These are phyloP conservation scores for Apiotrichum sp. DNA, from an alignment of 1,284 basidiomycete genomes.

Conservation along the genomic window DNA sequence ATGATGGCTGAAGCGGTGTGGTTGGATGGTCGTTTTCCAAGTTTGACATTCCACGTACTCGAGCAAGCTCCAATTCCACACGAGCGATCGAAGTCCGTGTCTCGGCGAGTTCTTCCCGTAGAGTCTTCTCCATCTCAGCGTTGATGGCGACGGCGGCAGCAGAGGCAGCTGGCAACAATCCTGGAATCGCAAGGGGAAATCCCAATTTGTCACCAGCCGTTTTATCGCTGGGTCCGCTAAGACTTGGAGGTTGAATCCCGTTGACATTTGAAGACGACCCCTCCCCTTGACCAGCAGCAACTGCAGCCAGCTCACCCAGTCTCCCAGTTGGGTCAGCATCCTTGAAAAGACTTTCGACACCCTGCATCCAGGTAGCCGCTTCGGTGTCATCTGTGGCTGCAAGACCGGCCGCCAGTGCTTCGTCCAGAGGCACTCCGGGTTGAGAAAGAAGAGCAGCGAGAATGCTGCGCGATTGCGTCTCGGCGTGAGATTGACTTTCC, in stretches of 20 bases:
- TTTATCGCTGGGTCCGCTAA: too few species aligned
- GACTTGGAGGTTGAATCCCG: neutral
- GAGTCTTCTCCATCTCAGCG: conserved; percentile 35
- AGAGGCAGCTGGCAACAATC: conserved; percentile 5
- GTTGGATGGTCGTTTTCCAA: neutral
- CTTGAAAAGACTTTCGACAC: conserved; percentile 33
- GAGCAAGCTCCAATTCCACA: conserved; percentile 24
- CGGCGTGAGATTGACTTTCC: conserved; percentile 12
- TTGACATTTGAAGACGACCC: neutral
- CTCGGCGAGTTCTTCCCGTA: conserved; percentile 33
- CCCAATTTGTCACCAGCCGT: neutral
- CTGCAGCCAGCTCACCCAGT: conserved; percentile 37
- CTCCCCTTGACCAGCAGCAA: conserved; percentile 29
- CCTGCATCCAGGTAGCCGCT: conserved; percentile 31
- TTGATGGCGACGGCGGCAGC: conserved; percentile 31
- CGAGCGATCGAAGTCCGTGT: conserved; percentile 30
- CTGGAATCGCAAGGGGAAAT: neutral
- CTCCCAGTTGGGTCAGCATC: conserved; percentile 32
- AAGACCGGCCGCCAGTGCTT: conserved; percentile 19
- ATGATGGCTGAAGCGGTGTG: neutral
- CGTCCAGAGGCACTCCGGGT: conserved; percentile 13
- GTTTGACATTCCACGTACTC: conserved; percentile 7
- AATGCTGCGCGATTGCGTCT: conserved; percentile 35
- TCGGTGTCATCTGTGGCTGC: conserved; percentile 22
- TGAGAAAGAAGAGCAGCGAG: conserved; percentile 34